Evolutionary conservation across 78 protist genomes (phyloP).

Genomic region (Dictyostelium firmibasis): DNA sequence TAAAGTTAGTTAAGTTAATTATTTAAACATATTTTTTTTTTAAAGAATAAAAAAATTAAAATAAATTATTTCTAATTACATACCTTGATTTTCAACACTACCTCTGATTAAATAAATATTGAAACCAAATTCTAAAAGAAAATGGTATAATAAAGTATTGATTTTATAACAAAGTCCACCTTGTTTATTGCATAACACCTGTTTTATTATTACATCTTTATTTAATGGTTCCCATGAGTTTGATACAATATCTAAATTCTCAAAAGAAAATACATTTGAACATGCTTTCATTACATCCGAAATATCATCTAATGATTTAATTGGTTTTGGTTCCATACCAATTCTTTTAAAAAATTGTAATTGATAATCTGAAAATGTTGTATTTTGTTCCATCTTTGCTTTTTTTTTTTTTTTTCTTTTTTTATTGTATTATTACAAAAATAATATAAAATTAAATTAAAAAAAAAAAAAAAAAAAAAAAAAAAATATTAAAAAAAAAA

Average conservation of each 20-base stretch:
- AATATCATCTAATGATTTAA: slow-evolving; percentile 4
- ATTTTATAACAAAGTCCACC: slow-evolving; percentile 45
- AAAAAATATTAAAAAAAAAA: too few relatives aligned
- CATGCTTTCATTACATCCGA: neutral
- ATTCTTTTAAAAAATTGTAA: neutral
- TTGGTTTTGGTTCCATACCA: neutral
- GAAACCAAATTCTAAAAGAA: slow-evolving; percentile 14
- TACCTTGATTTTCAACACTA: neutral
- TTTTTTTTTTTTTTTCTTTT: too few relatives aligned
- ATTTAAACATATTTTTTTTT: too few relatives aligned
- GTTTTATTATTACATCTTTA: neutral
- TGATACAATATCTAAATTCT: slow-evolving; percentile 20
- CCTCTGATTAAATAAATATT: neutral
- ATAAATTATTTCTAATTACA: too few relatives aligned
- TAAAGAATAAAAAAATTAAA: too few relatives aligned
- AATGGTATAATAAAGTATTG: slow-evolving; percentile 21
- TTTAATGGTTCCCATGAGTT: neutral
- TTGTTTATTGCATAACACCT: neutral
- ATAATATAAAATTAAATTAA: too few relatives aligned
- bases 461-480: too few relatives aligned
- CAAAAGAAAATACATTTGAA: neutral
- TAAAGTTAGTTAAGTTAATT: too few relatives aligned
- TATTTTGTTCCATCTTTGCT: too few relatives aligned
- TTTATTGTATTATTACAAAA: too few relatives aligned
- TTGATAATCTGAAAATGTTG: neutral